Evolutionary conservation across 495 filamentous ascomycete genomes (phyloP).

Genomic region (Hypoxylon crocopeplum): DNA sequence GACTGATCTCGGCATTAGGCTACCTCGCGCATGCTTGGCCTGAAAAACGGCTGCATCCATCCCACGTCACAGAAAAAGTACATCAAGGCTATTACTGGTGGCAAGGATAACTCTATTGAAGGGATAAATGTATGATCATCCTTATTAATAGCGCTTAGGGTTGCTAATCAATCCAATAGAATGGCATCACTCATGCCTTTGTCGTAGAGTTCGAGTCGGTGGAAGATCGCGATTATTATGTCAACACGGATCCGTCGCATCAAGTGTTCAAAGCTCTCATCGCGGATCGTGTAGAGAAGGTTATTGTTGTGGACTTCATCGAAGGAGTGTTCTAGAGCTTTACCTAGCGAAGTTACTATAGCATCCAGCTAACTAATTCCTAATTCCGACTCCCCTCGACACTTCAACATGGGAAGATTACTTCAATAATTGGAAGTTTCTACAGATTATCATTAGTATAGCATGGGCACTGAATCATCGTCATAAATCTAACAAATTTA

Average conservation of each 20-base stretch:
- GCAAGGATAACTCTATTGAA: conserved; percentile 69
- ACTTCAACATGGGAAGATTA: too few relatives aligned
- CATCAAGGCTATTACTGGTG: conserved; percentile 64
- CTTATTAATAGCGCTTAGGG: background rate
- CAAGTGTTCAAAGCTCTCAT: conserved; percentile 50
- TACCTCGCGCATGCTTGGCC: conserved; percentile 37
- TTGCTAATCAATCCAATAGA: background rate
- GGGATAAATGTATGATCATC: conserved; percentile 63
- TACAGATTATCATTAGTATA: too few relatives aligned
- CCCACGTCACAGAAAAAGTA: conserved; percentile 60
- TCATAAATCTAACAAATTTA: too few relatives aligned
- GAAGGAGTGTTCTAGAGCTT: conserved; percentile 18
- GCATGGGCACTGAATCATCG: too few relatives aligned
- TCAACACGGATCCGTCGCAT: conserved; percentile 58
- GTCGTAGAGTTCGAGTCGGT: conserved; percentile 65
- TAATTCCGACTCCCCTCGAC: too few relatives aligned
- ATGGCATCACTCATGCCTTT: conserved; percentile 63
- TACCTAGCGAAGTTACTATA: too few relatives aligned
- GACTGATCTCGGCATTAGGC: conserved; percentile 23
- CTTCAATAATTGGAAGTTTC: too few relatives aligned
- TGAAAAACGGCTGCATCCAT: conserved; percentile 57
- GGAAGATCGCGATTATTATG: conserved; percentile 65
- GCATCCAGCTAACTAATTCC: too few relatives aligned
- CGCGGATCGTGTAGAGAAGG: conserved; percentile 44
- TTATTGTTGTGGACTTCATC: conserved; percentile 54